Conservation (phyloP, 2,329 filamentous ascomycete genomes). For the Cordyceps tenuipes region DNA sequence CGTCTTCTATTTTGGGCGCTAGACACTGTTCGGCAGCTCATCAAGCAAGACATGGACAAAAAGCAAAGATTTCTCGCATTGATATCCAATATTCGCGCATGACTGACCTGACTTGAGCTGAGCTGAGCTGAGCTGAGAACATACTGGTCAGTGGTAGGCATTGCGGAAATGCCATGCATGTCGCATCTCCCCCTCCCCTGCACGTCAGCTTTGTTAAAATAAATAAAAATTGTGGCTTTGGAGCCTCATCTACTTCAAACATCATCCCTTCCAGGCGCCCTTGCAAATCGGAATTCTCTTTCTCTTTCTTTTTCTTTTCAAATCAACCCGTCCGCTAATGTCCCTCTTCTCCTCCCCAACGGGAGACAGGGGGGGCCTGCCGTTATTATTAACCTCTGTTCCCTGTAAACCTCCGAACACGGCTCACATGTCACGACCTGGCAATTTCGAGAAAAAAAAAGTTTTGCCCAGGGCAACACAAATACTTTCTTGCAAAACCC, state of each 20-base stretch:
- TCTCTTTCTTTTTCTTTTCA: no score
- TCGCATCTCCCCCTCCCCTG: not conserved
- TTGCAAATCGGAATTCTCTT: no score
- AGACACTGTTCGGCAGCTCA: not conserved
- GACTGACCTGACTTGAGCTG: no score
- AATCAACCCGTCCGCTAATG: no score
- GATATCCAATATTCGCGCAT: not conserved
- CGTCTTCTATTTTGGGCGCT: slow-evolving; percentile 9
- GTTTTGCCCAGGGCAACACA: not conserved
- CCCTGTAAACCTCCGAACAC: not conserved
- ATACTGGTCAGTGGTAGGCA: not conserved
- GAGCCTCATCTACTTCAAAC: slow-evolving; percentile 1
- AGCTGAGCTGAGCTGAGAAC: no score
- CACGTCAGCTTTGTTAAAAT: not conserved
- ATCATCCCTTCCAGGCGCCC: not conserved
- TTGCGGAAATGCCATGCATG: not conserved
- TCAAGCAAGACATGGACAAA: not conserved
- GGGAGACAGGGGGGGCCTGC: not conserved
- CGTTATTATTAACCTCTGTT: not conserved
- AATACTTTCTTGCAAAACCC: no score
- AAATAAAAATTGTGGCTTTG: not conserved
- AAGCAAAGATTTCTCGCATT: not conserved
- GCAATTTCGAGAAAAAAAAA: not conserved
- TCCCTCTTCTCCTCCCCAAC: not conserved
- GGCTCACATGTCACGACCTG: not conserved